Conservation (phyloP, 352 stramenopile species). For the Aphanomyces stellatus region DNA sequence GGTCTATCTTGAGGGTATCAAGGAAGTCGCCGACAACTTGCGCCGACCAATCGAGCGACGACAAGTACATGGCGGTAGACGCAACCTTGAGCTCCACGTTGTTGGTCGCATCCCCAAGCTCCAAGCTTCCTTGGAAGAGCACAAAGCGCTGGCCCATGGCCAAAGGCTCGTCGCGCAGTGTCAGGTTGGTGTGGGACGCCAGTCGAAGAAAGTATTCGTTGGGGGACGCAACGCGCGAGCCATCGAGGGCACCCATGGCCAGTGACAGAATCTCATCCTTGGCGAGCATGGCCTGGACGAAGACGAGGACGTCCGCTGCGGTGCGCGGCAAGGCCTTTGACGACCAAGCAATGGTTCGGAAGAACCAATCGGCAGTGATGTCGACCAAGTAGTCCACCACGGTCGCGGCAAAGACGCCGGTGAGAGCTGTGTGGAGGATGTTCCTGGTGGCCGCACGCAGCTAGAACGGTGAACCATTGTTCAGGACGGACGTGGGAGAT, state of each 20-base stretch:
- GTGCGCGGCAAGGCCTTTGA: not conserved
- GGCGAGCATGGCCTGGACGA: not conserved
- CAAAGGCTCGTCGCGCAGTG: not conserved
- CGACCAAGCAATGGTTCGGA: conserved; percentile 13
- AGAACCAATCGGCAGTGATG: conserved; percentile 50
- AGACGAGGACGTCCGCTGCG: not conserved
- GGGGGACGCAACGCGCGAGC: not conserved
- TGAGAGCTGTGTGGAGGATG: conserved; percentile 34
- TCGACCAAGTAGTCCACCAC: conserved; percentile 26
- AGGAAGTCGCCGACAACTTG: conserved; percentile 21
- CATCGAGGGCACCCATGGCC: not conserved
- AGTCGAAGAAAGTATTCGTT: conserved; percentile 6
- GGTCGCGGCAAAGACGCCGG: conserved; percentile 29
- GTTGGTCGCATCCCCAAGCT: conserved; percentile 29
- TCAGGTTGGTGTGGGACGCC: not conserved
- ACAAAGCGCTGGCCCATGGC: conserved; percentile 1
- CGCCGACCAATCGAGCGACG: conserved; percentile 25
- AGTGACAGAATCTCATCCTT: not conserved
- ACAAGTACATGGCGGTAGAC: conserved; percentile 22
- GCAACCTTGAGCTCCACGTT: conserved; percentile 26
- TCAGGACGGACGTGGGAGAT: not conserved
- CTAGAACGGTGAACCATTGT: conserved; percentile 18
- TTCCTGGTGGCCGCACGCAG: conserved; percentile 22
- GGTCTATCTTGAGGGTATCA: conserved; percentile 15
- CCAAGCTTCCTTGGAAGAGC: conserved; percentile 7